Conservation (phyloP, 208 protist species). For the Crithidia thermophila region DNA sequence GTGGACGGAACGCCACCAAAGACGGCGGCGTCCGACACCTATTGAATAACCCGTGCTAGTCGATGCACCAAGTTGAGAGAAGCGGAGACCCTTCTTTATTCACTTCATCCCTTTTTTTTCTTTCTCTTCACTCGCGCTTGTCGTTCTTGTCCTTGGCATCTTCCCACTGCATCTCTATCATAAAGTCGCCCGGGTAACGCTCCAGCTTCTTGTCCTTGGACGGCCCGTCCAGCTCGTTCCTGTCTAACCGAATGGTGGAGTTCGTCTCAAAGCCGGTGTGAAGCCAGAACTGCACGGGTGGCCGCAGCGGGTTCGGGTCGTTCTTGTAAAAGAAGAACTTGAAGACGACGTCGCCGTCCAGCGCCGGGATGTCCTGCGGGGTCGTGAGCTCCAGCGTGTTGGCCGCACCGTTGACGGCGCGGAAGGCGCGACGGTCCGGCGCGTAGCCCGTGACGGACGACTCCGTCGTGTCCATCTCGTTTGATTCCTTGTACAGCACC, state of each 20-base stretch:
- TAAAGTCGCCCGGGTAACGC: slow-evolving; percentile 71
- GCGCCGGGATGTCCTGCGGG: slow-evolving; percentile 45
- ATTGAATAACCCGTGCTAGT: too few relatives aligned
- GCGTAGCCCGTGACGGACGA: slow-evolving; percentile 25
- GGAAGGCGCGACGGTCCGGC: slow-evolving; percentile 28
- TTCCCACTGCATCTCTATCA: slow-evolving; percentile 44
- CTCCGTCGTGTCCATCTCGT: slow-evolving; percentile 43
- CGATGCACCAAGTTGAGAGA: too few relatives aligned
- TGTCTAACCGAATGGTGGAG: slow-evolving; percentile 31
- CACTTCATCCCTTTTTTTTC: too few relatives aligned
- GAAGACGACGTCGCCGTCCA: slow-evolving; percentile 64
- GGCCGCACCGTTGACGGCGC: slow-evolving; percentile 3
- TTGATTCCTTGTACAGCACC: slow-evolving; percentile 50
- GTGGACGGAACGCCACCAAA: too few relatives aligned
- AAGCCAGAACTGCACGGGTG: slow-evolving; percentile 78
- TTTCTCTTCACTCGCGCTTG: not conserved
- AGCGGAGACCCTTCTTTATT: not conserved
- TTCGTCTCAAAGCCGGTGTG: slow-evolving; percentile 63
- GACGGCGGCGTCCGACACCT: too few relatives aligned
- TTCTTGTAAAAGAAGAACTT: slow-evolving; percentile 78
- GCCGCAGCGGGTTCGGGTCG: slow-evolving; percentile 63
- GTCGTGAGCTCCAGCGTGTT: slow-evolving; percentile 44
- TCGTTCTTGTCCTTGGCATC: slow-evolving; percentile 24
- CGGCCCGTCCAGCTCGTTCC: slow-evolving; percentile 66
- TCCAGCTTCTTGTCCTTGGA: slow-evolving; percentile 71